Percentiles rank a stretch among this genome's conserved stretches.
Conservation (phyloP, 805 yeast species). For the Kluyveromyces wickerhamii region DNA sequence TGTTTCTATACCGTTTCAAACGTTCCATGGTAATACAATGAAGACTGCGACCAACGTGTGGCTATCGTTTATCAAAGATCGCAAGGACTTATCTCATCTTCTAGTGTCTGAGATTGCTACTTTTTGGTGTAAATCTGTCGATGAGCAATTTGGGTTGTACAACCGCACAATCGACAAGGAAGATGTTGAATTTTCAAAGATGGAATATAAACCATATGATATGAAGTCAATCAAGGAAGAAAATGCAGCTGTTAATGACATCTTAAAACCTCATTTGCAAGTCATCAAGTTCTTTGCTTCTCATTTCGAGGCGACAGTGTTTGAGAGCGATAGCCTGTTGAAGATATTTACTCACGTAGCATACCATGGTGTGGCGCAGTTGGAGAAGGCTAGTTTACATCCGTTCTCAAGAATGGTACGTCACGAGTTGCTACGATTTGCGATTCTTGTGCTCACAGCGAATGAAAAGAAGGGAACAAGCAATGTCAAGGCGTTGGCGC, state of each 20-base stretch:
- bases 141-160: constrained; percentile 55
- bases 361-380: constrained; percentile 44
- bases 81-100: constrained; percentile 48
- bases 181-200: constrained; percentile 55
- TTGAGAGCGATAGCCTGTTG: constrained; percentile 61
- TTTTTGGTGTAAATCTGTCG: constrained; percentile 62
- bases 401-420: constrained; percentile 73
- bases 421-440: constrained; percentile 63
- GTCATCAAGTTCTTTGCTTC: constrained; percentile 64
- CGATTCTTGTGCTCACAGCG: constrained; percentile 53
- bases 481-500: constrained; percentile 36
- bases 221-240: constrained; percentile 46
- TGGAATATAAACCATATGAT: constrained; percentile 89
- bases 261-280: constrained; percentile 59
- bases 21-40: constrained; percentile 52
- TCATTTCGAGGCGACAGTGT: constrained; percentile 69
- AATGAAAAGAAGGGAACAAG: constrained; percentile 45
- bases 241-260: constrained; percentile 40
- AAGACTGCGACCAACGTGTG: constrained; percentile 67
- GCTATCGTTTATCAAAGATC: constrained; percentile 68
- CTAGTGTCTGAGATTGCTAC: constrained; percentile 61
- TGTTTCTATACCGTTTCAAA: constrained; percentile 62
- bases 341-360: constrained; percentile 59
- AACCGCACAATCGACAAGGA: constrained; percentile 45
- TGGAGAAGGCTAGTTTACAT: constrained; percentile 62